Percentiles rank a stretch among this genome's conserved stretches.
Conservation (phyloP, 2,329 filamentous ascomycete species). For the Emergomyces africanus region DNA sequence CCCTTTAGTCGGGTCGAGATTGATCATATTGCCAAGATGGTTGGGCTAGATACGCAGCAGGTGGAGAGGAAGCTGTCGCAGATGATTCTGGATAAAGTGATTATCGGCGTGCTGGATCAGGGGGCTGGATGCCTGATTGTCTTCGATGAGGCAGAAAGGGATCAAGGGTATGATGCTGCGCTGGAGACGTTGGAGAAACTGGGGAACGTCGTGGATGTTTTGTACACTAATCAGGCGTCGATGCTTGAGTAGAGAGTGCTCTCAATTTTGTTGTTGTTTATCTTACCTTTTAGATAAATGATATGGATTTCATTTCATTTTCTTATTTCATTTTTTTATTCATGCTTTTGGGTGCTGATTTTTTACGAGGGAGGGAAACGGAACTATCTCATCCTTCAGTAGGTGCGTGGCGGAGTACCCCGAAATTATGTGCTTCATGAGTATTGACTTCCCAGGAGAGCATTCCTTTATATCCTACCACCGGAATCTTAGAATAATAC, state of each 20-base stretch:
- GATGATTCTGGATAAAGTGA: slow-evolving; percentile 99
- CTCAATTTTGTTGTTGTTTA: background rate
- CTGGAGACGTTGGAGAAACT: slow-evolving; percentile 93
- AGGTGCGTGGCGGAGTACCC: background rate
- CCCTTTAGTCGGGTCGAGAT: slow-evolving; percentile 97
- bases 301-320: background rate
- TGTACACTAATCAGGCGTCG: slow-evolving; percentile 96
- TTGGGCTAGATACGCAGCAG: slow-evolving; percentile 87
- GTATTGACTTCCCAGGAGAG: too few relatives aligned
- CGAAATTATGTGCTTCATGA: too few relatives aligned
- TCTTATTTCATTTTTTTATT: background rate
- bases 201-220: slow-evolving; percentile 89
- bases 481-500: too few relatives aligned
- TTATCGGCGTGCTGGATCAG: slow-evolving; percentile 93
- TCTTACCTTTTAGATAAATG: background rate
- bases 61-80: slow-evolving; percentile 97
- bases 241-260: slow-evolving; percentile 59
- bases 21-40: slow-evolving; percentile 93
- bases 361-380: background rate
- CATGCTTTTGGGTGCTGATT: background rate
- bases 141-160: slow-evolving; percentile 86
- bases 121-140: slow-evolving; percentile 96
- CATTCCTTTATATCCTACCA: too few relatives aligned
- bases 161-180: slow-evolving; percentile 88
- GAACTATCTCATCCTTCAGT: background rate